Evolutionary conservation across 768 basidiomycete genomes (phyloP).

Genomic region (Amanita fuliginea): DNA sequence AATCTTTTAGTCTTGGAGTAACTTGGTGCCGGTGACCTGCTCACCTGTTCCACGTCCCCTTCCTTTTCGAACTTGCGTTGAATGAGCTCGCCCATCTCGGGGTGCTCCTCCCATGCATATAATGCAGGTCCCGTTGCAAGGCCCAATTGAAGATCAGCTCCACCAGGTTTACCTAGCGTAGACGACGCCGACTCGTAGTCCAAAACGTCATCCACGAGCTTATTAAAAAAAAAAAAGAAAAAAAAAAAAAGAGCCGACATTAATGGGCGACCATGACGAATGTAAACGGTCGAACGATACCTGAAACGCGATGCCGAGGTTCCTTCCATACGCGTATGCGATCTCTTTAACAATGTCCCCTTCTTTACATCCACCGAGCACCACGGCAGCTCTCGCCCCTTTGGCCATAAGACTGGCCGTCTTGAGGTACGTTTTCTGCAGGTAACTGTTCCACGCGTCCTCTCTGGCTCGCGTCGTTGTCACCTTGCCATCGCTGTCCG

Average conservation of each 20-base stretch:
- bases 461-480: constrained; percentile 12
- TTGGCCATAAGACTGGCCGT: constrained; percentile 93
- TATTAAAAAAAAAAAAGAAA: too few relatives aligned
- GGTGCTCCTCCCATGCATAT: constrained; percentile 91
- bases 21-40: constrained; percentile 4
- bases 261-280: too few relatives aligned
- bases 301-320: constrained; percentile 93
- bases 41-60: constrained; percentile 82
- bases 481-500: constrained; percentile 18
- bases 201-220: constrained; percentile 94
- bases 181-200: constrained; percentile 78
- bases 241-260: too few relatives aligned
- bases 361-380: constrained; percentile 76
- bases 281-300: constrained; percentile 34
- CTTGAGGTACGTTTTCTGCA: constrained; percentile 91
- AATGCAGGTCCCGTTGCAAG: constrained; percentile 90
- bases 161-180: constrained; percentile 84
- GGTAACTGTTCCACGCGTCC: constrained; percentile 68
- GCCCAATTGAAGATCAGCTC: constrained; percentile 74
- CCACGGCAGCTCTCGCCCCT: constrained; percentile 74
- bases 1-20: constrained; percentile 3
- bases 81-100: constrained; percentile 82
- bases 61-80: constrained; percentile 66
- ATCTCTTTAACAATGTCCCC: constrained; percentile 87
- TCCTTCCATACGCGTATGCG: constrained; percentile 94